Base-by-base conservation (phyloP, 768 basidiomycete genomes). In the Lactarius akahatsu region DNA sequence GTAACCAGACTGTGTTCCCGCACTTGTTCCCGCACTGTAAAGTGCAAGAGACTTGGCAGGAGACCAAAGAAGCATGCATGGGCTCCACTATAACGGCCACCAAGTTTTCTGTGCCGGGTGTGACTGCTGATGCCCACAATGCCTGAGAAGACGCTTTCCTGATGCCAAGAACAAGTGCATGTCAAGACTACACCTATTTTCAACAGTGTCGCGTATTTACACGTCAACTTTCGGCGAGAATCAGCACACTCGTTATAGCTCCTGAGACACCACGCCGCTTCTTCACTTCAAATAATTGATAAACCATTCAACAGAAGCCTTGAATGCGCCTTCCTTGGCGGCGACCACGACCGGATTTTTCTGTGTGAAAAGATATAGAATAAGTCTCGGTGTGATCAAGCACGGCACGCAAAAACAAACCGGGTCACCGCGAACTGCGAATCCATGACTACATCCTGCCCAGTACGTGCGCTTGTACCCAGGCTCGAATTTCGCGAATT, bases 361-460 rank as follows among this genome's bases (percentile, higher is more conserved):
- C 13, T 78, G 77, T 36, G 13, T 10, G 41, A 59, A 16, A 43
- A 32, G 26, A 45, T 61, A 62, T 32, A 63, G 62, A 52, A 69
- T 70, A 7, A 65, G 57, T 55, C 57, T 59, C 52, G 43, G 63
- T 62, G 64, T 45, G 20, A 41, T 15, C 28, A 32, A 54, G 16
- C 16, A 36, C 26, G 18, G 1, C 16, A 62, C 11, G 7, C 36
- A 38, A 38, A 40, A 20, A 68, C 73, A 55, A 61, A 75, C 74
- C 54, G 70, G 54, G 60, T 76, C 74, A 3, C 82, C 82, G 9
- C 82, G 80, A 3, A 80, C 38, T 4, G 50, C 58, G 38, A 85
- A 85, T 3, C 84, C 83, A 63, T 85, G 83, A 0, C 68, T 54
- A 16, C 80, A 80, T 0, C 83, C 80, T 0, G 74, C 72, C 16